These are phyloP conservation scores for Saturnispora galanensis DNA, from an alignment of 805 yeast genomes.

Conservation along the genomic window DNA sequence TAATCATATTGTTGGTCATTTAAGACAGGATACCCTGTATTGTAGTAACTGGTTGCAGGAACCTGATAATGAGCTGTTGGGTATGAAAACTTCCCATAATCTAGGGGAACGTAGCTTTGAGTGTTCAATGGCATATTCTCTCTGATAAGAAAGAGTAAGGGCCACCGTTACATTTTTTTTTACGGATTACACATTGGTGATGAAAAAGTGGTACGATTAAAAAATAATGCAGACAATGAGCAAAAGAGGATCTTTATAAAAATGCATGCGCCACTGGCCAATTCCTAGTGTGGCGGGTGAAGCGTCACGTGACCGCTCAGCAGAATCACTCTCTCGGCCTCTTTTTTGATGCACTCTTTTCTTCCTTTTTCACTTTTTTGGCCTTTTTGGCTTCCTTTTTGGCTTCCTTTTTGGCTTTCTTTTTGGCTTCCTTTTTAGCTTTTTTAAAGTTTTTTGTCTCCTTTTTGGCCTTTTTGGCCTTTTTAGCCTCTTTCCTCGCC, in stretches of 20 bases:
- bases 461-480: conserved; percentile 17
- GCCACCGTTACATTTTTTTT: too few species aligned
- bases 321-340: conserved; percentile 10
- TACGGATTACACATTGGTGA: too few species aligned
- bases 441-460: too few species aligned
- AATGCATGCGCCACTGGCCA: not conserved
- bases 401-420: conserved; percentile 17
- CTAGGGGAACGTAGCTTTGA: not conserved
- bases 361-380: conserved; percentile 16
- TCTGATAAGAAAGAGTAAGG: too few species aligned
- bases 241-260: not conserved
- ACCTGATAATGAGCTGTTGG: not conserved
- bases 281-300: too few species aligned
- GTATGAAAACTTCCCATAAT: not conserved
- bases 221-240: too few species aligned
- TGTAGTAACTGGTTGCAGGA: not conserved
- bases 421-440: conserved; percentile 20
- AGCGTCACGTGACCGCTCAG: too few species aligned
- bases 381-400: conserved; percentile 14
- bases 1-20: too few species aligned
- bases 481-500: conserved; percentile 17
- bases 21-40: too few species aligned
- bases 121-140: conserved; percentile 2
- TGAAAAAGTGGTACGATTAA: too few species aligned
- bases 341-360: conserved; percentile 8